A percentile compares a stretch with the other conserved stretches of the same genome.
Conservation (phyloP, 2,329 filamentous ascomycete genomes). For the Aureobasidium sp. region DNA sequence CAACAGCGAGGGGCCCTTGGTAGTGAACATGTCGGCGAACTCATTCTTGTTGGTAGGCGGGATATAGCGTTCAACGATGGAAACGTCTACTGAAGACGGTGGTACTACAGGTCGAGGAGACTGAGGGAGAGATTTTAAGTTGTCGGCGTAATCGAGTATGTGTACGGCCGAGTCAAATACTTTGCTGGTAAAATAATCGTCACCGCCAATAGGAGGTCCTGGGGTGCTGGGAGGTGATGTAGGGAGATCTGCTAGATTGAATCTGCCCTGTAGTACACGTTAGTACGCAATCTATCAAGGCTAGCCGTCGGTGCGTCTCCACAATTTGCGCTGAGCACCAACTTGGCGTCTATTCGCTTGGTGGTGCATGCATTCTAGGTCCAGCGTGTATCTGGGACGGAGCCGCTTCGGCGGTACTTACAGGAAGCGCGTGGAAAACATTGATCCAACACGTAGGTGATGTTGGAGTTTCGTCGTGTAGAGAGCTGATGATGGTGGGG, state of each 20-base stretch:
- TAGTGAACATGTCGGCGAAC: slow-evolving; percentile 51
- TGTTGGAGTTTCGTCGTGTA: slow-evolving; percentile 46
- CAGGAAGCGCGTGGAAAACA: slow-evolving; percentile 55
- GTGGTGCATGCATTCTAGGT: neutral
- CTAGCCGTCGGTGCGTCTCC: neutral
- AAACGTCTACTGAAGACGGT: slow-evolving; percentile 53
- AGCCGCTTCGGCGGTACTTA: neutral
- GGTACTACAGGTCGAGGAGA: slow-evolving; percentile 53
- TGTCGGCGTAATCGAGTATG: slow-evolving; percentile 51
- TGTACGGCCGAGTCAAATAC: slow-evolving; percentile 56
- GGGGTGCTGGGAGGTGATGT: slow-evolving; percentile 57
- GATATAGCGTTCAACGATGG: slow-evolving; percentile 59
- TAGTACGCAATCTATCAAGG: neutral
- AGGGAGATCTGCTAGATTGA: slow-evolving; percentile 55
- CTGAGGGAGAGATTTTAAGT: slow-evolving; percentile 42
- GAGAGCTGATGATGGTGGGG: slow-evolving; percentile 46
- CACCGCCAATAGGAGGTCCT: slow-evolving; percentile 41
- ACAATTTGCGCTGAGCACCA: neutral
- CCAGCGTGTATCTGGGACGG: too few relatives aligned
- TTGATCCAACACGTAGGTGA: slow-evolving; percentile 54
- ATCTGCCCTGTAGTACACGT: slow-evolving; percentile 36
- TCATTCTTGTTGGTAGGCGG: slow-evolving; percentile 54
- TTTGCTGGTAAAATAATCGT: slow-evolving; percentile 56
- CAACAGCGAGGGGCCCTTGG: slow-evolving; percentile 49
- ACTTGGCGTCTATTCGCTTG: neutral